A percentile compares a stretch with the other conserved stretches of the same genome.
phyloP scores from a whole-genome alignment of 2,329 filamentous ascomycete species.

The Sordariomycetes sp. region DNA sequence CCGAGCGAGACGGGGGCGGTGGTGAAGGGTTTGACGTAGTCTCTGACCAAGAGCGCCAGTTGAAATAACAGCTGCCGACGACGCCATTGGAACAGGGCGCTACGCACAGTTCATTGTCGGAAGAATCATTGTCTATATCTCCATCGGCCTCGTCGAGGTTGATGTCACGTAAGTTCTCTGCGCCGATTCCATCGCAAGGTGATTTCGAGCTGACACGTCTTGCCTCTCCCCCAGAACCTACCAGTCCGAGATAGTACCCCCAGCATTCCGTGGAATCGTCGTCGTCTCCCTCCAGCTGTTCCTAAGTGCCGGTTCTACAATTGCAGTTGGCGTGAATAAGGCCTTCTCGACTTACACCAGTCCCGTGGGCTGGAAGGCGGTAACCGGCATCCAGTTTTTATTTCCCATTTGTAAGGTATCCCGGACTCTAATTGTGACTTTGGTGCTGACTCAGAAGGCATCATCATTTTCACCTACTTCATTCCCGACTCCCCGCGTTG shows the following conservation, averaged over 20 bases:
- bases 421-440: no score
- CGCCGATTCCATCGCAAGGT: not conserved
- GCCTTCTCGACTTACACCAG: not conserved
- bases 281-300: constrained; percentile 1
- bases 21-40: no score
- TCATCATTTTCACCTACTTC: constrained; percentile 4
- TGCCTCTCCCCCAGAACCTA: constrained; percentile 1
- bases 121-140: constrained; percentile 9
- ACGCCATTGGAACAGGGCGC: constrained; percentile 7
- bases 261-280: not conserved
- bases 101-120: constrained; percentile 9
- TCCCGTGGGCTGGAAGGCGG: not conserved
- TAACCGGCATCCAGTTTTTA: not conserved
- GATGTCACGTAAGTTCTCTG: constrained; percentile 1
- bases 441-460: constrained; percentile 4
- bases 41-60: no score
- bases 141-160: constrained; percentile 10
- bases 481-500: constrained; percentile 17
- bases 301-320: not conserved
- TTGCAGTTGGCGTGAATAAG: not conserved
- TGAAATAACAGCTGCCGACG: constrained; percentile 2
- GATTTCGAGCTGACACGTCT: not conserved
- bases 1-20: no score
- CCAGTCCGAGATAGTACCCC: constrained; percentile 1
- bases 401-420: not conserved